Evolutionary conservation across 2,329 filamentous ascomycete species (phyloP).

Genomic region (Colletotrichum theobromicola): DNA sequence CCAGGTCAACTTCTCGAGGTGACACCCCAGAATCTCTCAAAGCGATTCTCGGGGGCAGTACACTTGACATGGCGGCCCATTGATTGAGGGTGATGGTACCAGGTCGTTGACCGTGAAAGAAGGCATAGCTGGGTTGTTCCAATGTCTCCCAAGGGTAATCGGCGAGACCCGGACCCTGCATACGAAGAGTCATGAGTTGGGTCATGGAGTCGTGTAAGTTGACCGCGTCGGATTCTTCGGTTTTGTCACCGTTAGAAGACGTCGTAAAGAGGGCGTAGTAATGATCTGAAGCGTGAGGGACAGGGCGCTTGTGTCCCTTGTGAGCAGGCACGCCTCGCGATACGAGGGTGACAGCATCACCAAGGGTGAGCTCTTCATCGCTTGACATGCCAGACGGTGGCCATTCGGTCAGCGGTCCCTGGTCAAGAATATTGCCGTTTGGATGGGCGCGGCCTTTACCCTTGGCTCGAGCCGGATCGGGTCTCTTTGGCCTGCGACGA

Average conservation of each 20-base stretch:
- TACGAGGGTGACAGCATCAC: conserved; percentile 62
- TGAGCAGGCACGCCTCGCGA: conserved; percentile 62
- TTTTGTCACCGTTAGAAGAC: conserved; percentile 50
- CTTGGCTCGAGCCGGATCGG: conserved; percentile 40
- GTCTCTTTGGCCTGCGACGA: conserved; percentile 48
- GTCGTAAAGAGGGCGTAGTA: conserved; percentile 64
- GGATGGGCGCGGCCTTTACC: conserved; percentile 42
- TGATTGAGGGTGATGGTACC: conserved; percentile 77
- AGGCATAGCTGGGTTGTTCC: conserved; percentile 76
- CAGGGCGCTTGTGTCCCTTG: conserved; percentile 57
- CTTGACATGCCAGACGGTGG: conserved; percentile 57
- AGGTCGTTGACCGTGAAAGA: conserved; percentile 68
- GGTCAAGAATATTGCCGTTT: conserved; percentile 32
- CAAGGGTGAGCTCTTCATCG: conserved; percentile 56
- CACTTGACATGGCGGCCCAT: conserved; percentile 67
- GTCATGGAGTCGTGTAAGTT: conserved; percentile 61
- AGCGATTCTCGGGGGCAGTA: conserved; percentile 58
- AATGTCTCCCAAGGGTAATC: conserved; percentile 70
- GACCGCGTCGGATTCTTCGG: conserved; percentile 50
- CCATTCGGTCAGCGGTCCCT: conserved; percentile 55
- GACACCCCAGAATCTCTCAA: conserved; percentile 63
- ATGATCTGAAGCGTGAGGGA: conserved; percentile 60
- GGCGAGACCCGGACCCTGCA: conserved; percentile 46
- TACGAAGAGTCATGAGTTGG: conserved; percentile 61
- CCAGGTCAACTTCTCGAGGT: conserved; percentile 66